These are phyloP conservation scores for Annulohypoxylon stygium DNA, from an alignment of 495 filamentous ascomycete species.

Conservation along the genomic window DNA sequence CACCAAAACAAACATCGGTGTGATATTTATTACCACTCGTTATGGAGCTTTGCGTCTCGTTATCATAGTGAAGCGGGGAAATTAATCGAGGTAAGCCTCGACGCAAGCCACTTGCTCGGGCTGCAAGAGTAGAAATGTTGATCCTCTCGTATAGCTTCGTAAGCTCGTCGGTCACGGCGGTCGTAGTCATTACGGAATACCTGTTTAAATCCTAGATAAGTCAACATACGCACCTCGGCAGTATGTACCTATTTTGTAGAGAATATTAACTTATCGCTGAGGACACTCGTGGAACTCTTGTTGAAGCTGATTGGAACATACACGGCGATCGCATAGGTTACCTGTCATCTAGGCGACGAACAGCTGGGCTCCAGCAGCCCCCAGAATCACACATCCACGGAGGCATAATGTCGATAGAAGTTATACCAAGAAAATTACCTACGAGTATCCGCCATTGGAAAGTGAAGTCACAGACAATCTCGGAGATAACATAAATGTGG, in stretches of 20 bases:
- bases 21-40: constrained; percentile 59
- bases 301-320: too few relatives aligned
- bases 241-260: background rate
- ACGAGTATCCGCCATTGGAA: too few relatives aligned
- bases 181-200: constrained; percentile 46
- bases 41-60: constrained; percentile 47
- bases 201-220: constrained; percentile 46
- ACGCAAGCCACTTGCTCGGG: constrained; percentile 45
- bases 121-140: constrained; percentile 49
- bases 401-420: too few relatives aligned
- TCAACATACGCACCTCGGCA: background rate
- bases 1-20: constrained; percentile 48
- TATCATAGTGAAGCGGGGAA: constrained; percentile 49
- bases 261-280: too few relatives aligned
- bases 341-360: too few relatives aligned
- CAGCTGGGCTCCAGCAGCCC: too few relatives aligned
- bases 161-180: constrained; percentile 50
- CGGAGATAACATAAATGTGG: too few relatives aligned
- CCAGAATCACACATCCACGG: too few relatives aligned
- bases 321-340: too few relatives aligned
- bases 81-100: constrained; percentile 48
- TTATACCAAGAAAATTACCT: too few relatives aligned
- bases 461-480: too few relatives aligned
- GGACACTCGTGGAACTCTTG: too few relatives aligned
- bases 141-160: constrained; percentile 51